Evolutionary conservation across 495 filamentous ascomycete species (phyloP).

Genomic region (Talaromyces nanjingensis): DNA sequence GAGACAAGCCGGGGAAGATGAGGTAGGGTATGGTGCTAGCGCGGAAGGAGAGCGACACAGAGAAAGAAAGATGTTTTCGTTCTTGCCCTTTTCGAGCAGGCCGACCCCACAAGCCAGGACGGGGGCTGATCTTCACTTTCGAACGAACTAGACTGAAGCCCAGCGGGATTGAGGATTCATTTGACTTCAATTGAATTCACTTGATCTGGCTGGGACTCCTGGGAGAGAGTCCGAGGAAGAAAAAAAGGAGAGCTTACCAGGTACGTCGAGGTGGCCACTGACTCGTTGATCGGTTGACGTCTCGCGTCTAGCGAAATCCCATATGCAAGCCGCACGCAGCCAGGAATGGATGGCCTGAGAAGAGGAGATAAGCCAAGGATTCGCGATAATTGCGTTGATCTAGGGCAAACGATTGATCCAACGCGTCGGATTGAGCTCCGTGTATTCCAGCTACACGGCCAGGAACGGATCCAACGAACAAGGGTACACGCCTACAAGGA

Average conservation of each 20-base stretch:
- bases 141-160: background rate
- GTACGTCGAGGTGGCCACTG: background rate
- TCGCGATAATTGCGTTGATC: constrained; percentile 3
- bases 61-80: background rate
- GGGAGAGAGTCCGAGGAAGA: background rate
- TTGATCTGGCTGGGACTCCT: background rate
- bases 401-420: background rate
- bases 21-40: background rate
- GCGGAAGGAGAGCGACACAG: background rate
- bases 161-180: background rate
- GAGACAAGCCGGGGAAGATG: background rate
- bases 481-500: background rate
- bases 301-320: background rate
- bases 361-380: background rate
- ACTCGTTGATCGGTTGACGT: background rate
- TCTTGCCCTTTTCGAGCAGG: background rate
- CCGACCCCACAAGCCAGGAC: background rate
- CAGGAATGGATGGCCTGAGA: background rate
- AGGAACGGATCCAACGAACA: background rate
- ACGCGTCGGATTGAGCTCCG: background rate
- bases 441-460: background rate
- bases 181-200: background rate
- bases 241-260: background rate
- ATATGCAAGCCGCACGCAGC: background rate
- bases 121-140: background rate